Evolutionary conservation across 495 filamentous ascomycete genomes (phyloP).

Genomic region (Letharia lupina): DNA sequence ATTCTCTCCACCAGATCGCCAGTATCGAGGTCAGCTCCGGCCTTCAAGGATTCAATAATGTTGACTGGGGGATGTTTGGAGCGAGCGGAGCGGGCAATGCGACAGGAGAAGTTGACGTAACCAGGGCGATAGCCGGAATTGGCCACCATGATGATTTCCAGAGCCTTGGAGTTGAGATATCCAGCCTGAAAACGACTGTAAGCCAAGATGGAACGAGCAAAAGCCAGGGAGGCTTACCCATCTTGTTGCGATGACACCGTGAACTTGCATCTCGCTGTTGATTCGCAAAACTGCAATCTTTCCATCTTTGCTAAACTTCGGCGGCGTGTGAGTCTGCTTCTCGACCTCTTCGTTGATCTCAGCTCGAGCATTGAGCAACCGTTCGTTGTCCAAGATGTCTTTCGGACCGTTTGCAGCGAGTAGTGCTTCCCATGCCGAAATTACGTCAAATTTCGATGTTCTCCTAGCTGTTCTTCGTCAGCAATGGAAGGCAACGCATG

Average conservation of each 20-base stretch:
- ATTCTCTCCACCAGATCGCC: constrained; percentile 39
- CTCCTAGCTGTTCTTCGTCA: constrained; percentile 32
- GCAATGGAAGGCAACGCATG: background rate
- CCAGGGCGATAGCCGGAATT: constrained; percentile 50
- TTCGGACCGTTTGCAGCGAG: constrained; percentile 32
- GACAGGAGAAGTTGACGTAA: constrained; percentile 52
- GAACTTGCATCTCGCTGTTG: constrained; percentile 44
- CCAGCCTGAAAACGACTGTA: constrained; percentile 28
- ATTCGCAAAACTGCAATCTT: constrained; percentile 51
- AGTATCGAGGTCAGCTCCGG: constrained; percentile 36
- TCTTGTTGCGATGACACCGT: constrained; percentile 51
- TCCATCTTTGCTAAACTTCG: constrained; percentile 48
- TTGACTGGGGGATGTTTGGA: constrained; percentile 41
- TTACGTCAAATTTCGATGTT: constrained; percentile 45
- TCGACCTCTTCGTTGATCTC: constrained; percentile 49
- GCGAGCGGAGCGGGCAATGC: constrained; percentile 41
- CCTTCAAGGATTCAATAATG: constrained; percentile 44
- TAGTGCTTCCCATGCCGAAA: constrained; percentile 47
- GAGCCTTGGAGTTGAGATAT: constrained; percentile 39
- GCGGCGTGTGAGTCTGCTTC: constrained; percentile 44
- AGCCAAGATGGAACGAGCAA: background rate
- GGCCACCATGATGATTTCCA: constrained; percentile 49
- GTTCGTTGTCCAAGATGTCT: constrained; percentile 38
- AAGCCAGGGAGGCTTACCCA: constrained; percentile 32
- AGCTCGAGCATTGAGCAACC: constrained; percentile 37